Conservation (phyloP, 192 early-diverging fungal genomes). For the Rhizophagus sp. region DNA sequence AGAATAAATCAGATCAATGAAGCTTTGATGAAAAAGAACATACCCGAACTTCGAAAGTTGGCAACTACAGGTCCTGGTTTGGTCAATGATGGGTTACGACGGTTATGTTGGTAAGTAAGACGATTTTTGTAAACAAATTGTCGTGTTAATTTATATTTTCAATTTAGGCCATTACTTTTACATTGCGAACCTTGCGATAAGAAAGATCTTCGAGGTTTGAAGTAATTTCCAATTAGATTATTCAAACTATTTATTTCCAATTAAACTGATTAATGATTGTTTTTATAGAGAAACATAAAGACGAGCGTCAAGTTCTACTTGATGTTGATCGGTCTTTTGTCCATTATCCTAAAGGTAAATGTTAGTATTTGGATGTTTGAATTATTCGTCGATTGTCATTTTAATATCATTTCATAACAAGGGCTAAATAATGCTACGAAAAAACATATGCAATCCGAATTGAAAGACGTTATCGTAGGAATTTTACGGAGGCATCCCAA, state of each 20-base stretch:
- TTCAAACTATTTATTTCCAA: not conserved
- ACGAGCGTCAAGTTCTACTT: constrained; percentile 50
- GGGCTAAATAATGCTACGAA: constrained; percentile 30
- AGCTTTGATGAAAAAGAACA: not conserved
- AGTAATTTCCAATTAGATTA: not conserved
- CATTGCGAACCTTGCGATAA: constrained; percentile 33
- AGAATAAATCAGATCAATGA: not conserved
- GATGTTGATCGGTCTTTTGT: constrained; percentile 53
- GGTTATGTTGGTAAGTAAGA: constrained; percentile 45
- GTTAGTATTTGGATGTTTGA: not conserved
- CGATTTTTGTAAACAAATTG: not conserved
- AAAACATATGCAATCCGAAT: constrained; percentile 46
- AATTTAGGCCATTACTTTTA: constrained; percentile 48
- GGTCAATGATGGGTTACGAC: constrained; percentile 47
- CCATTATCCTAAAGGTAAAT: constrained; percentile 38
- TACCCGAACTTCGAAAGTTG: constrained; percentile 20
- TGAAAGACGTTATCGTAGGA: constrained; percentile 50
- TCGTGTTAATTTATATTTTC: not conserved
- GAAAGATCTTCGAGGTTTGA: not conserved
- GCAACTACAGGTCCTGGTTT: constrained; percentile 44
- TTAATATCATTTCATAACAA: constrained; percentile 14
- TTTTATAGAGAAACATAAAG: constrained; percentile 38
- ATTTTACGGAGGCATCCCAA: constrained; percentile 49
- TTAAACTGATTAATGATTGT: not conserved
- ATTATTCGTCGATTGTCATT: not conserved